Percentiles rank a stretch among this genome's conserved stretches.
These are phyloP conservation scores for Pleurotus citrinopileatus DNA, from an alignment of 768 basidiomycete genomes.

Conservation along the genomic window DNA sequence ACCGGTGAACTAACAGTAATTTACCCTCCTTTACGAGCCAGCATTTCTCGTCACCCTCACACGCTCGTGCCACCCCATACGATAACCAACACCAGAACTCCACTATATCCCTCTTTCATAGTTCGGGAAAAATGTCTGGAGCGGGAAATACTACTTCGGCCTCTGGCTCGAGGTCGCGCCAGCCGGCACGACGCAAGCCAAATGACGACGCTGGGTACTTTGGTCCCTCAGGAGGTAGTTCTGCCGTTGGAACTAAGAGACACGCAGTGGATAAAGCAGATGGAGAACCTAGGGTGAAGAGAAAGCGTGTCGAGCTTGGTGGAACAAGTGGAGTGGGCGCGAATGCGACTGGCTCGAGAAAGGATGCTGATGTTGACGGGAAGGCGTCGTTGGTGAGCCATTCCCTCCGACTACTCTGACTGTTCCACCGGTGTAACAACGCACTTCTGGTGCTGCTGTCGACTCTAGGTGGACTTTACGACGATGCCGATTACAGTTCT, in stretches of 20 bases:
- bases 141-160: conserved; percentile 26
- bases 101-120: too few relatives aligned
- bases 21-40: neutral
- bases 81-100: too few relatives aligned
- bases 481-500: conserved; percentile 64
- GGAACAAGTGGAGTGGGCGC: conserved; percentile 18
- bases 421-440: neutral
- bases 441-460: too few relatives aligned
- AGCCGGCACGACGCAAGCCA: conserved; percentile 59
- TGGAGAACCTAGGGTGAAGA: conserved; percentile 71
- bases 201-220: conserved; percentile 74
- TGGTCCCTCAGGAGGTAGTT: conserved; percentile 45
- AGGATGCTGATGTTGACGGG: conserved; percentile 31
- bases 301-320: conserved; percentile 61
- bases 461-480: conserved; percentile 82
- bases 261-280: conserved; percentile 66
- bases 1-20: neutral
- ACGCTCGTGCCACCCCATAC: neutral
- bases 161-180: conserved; percentile 56
- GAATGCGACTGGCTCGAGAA: neutral
- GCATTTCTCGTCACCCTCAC: neutral
- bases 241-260: conserved; percentile 52
- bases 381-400: conserved; percentile 39
- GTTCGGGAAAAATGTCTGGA: too few relatives aligned
- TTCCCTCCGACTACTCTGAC: neutral